Base-by-base conservation (phyloP, 805 yeast genomes). In the Komagataella populi region DNA sequence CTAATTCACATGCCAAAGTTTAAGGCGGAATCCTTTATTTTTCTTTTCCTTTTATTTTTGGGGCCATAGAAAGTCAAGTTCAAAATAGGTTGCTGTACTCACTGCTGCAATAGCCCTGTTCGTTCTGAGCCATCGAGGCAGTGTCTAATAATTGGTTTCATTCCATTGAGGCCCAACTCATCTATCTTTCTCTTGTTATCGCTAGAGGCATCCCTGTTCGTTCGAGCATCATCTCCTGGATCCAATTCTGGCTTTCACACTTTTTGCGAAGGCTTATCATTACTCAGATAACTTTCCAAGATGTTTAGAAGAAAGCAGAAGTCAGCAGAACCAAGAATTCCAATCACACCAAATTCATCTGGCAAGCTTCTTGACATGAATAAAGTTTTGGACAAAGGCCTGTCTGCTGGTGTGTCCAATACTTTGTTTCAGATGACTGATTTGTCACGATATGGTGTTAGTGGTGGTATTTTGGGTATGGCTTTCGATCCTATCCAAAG, bases 401-500 rank as follows among this genome's bases (percentile, higher is more conserved):
- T 68, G 2, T 66, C 70, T 0, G 54, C 56, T 2, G 71, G 70
- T 3, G 50, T 67, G 7, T 65, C 64, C 17, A 46, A 59, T 1
- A 51, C 60, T 23, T 55, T 60, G 6, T 67, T 59, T 54, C 56
- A 58, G 6, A 49, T 68, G 17, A 64, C 62, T 48, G 69, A 66
- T 51, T 55, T 67, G 45, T 66, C 64, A 45, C 49, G 54, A 6
- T 81, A 77, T 58, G 93, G 93, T 2, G 60, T 84, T 39, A 70
- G 74, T 16, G 91, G 95, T 10, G 74, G 76, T 12, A 77, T 86
- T 6, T 68, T 78, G 43, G 80, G 87, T 0, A 62, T 81, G 45
- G 95, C 93, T 0, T 86, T 74, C 65, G 98, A 93, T 63, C 95
- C 95, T 3, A 81, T 87, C 1, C 99, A 93, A 64, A 80, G 93